A percentile compares a stretch with the other conserved stretches of the same genome.
phyloP scores from a whole-genome alignment of 257 asterid genomes.

The Paraleonurus japonicus region DNA sequence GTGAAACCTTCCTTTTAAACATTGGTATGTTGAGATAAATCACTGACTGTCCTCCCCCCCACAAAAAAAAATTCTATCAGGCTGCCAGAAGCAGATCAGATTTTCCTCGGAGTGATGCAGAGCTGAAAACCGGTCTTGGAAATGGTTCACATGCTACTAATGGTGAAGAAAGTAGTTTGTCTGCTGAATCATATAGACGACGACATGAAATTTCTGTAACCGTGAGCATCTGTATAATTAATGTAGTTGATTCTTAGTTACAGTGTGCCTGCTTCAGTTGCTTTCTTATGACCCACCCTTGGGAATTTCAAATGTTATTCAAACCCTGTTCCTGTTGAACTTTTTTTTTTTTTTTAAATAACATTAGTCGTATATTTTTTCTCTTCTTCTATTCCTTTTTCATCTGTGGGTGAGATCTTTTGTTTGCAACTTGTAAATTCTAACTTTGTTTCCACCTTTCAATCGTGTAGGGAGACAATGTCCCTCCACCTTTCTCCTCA shows the following conservation, averaged over 20 bases:
- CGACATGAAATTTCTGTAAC: constrained; percentile 82
- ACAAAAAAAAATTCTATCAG: constrained; percentile 31
- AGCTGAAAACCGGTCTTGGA: constrained; percentile 36
- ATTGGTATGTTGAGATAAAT: neutral
- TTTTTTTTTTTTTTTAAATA: neutral
- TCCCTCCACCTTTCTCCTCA: constrained; percentile 73
- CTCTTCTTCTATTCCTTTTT: neutral
- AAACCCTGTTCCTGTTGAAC: neutral
- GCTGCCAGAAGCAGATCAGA: constrained; percentile 42
- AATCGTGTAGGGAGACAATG: constrained; percentile 70
- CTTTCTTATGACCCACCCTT: neutral
- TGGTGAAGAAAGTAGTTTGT: constrained; percentile 47
- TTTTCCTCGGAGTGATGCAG: constrained; percentile 39
- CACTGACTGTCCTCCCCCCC: neutral
- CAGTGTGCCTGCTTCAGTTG: constrained; percentile 2
- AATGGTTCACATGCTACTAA: constrained; percentile 38
- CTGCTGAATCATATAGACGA: constrained; percentile 67
- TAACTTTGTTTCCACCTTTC: constrained; percentile 11
- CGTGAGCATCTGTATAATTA: constrained; percentile 43
- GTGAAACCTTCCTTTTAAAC: neutral
- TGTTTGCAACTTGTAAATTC: constrained; percentile 17
- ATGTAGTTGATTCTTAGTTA: neutral
- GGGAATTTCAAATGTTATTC: no score
- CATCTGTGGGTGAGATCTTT: neutral
- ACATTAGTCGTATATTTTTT: neutral